Conservation (phyloP, 2,329 filamentous ascomycete species). For the Neofusicoccum cordaticola region DNA sequence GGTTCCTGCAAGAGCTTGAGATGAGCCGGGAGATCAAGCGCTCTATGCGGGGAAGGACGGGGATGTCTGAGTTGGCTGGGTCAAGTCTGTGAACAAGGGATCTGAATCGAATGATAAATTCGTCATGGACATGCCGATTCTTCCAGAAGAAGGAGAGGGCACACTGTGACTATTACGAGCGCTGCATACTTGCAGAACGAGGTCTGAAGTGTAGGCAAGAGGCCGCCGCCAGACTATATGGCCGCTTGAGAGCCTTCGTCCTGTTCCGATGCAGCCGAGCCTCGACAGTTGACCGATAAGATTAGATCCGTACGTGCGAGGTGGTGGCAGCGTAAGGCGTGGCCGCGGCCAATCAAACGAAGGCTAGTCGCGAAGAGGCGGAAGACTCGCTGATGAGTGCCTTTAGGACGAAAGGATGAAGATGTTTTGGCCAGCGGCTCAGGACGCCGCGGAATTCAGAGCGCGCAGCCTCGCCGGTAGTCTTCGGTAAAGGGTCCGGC, state of each 20-base stretch:
- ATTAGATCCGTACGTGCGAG: conserved; percentile 17
- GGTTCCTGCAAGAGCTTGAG: not conserved
- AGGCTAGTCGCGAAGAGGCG: not conserved
- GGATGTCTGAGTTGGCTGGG: not conserved
- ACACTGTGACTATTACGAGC: not conserved
- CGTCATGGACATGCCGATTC: not conserved
- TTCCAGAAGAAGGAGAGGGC: not conserved
- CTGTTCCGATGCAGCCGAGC: conserved; percentile 5
- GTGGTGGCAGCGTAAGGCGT: too few species aligned
- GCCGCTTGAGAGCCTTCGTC: not conserved
- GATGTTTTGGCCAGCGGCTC: not conserved
- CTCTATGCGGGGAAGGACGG: conserved; percentile 16
- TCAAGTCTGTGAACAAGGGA: not conserved
- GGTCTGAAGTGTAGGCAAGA: not conserved
- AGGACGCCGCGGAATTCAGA: not conserved
- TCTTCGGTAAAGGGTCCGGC: not conserved
- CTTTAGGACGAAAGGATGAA: not conserved
- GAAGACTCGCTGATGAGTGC: too few species aligned
- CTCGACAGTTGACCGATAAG: conserved; percentile 1
- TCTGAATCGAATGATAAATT: not conserved
- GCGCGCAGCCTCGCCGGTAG: not conserved
- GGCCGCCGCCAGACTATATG: not conserved
- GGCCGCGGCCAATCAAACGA: not conserved
- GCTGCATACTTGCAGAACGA: not conserved
- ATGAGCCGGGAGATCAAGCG: not conserved